phyloP scores from a whole-genome alignment of 1,284 basidiomycete species.

The Agaricales sp. region DNA sequence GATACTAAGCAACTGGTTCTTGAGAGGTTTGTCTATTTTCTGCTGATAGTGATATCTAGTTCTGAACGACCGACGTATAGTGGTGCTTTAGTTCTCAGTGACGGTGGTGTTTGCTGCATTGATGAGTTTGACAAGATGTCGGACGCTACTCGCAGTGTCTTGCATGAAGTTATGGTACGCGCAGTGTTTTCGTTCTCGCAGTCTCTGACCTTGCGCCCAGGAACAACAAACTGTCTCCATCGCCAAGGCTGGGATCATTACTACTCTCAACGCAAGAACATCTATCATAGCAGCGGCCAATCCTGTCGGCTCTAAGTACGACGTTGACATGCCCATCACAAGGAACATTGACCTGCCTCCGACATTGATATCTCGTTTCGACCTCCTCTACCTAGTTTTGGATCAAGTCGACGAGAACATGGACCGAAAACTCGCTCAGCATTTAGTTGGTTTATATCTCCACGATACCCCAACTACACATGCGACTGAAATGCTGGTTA shows the following conservation, averaged over 20 bases:
- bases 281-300: slow-evolving; percentile 97
- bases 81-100: slow-evolving; percentile 92
- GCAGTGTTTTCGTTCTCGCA: not conserved
- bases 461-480: slow-evolving; percentile 77
- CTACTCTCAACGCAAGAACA: slow-evolving; percentile 93
- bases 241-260: slow-evolving; percentile 99
- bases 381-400: slow-evolving; percentile 94
- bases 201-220: slow-evolving; percentile 25
- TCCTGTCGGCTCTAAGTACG: slow-evolving; percentile 94
- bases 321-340: slow-evolving; percentile 81
- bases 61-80: slow-evolving; percentile 34
- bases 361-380: slow-evolving; percentile 96
- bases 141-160: slow-evolving; percentile 89
- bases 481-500: slow-evolving; percentile 69
- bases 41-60: not conserved
- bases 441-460: slow-evolving; percentile 88
- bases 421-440: slow-evolving; percentile 87
- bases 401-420: slow-evolving; percentile 89
- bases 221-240: slow-evolving; percentile 99
- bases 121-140: slow-evolving; percentile 99
- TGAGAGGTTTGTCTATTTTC: slow-evolving; percentile 76
- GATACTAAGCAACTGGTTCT: slow-evolving; percentile 97
- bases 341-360: slow-evolving; percentile 90
- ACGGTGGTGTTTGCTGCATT: slow-evolving; percentile 98
- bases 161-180: slow-evolving; percentile 97